Base-by-base conservation (phyloP, 2,329 filamentous ascomycete species). In the Fusarium miscanthi region DNA sequence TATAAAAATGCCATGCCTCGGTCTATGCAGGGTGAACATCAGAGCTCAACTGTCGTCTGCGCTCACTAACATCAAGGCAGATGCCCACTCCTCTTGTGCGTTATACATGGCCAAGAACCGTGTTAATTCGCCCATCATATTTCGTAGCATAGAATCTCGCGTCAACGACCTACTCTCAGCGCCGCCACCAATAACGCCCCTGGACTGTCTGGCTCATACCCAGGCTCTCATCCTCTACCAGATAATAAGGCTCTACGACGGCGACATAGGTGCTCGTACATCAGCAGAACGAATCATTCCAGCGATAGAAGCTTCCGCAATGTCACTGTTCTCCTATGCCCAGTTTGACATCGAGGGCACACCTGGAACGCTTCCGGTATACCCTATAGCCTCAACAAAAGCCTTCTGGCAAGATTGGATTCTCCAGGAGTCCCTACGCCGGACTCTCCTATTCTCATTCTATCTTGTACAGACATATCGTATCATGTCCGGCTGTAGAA, bases 61-160 rank as follows among this genome's bases (percentile, higher is more conserved):
- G 19, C 25, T 40, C 33, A 56, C 61, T 56, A 72, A 72, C 17
- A 3, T 25, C n/a, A 3, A 31, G 19, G 17, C 52, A 88, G 87
- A 89, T 69, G 87, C 85, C 0, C 81, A 86, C 66, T 83, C 87
- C 8, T 84, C 85, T 31, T 89, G 87, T 74, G 86, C 87, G 2
- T 78, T 90, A 1, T 88, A 87, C 71, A 79, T 85, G 46, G 80
- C 85, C 14, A 87, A 84, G 69, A 89, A 85, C 51, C 68, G 81
- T 1, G 73, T 76, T 23, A 90, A 90, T 70, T 77, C 82, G 0
- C 80, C 82, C 14, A 77, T 87, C 30, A 84, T 90, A n/a, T 78
- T 85, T 25, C 82, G 84, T 5, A 83, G 84, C 48, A 85, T 90
- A 62, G 83, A 85, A 21, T 78, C 80, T 27, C 84, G 83, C 27